phyloP scores from a whole-genome alignment of 768 basidiomycete species.

The Suillus paluster region DNA sequence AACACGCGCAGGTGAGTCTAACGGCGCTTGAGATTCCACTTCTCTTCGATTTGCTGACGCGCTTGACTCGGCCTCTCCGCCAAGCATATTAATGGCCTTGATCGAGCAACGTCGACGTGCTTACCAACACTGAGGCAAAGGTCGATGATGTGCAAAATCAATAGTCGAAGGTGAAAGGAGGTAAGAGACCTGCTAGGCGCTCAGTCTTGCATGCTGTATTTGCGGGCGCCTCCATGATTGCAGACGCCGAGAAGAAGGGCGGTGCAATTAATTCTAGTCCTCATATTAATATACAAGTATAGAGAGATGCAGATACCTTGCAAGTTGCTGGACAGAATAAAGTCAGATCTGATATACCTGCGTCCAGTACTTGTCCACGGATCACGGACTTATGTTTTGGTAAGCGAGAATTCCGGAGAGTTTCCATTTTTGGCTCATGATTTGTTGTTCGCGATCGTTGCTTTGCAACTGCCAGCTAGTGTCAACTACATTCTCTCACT shows the following conservation, averaged over 20 bases:
- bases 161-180: not conserved
- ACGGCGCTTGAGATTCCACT: no score
- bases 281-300: not conserved
- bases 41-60: no score
- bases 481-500: not conserved
- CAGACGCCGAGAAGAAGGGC: slow-evolving; percentile 81
- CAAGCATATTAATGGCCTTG: no score
- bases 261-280: slow-evolving; percentile 36
- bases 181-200: no score
- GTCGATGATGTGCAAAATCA: not conserved
- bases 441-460: not conserved
- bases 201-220: no score
- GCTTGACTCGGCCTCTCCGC: no score
- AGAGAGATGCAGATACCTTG: no score
- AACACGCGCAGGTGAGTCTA: not conserved
- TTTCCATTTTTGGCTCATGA: not conserved
- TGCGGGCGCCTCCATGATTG: slow-evolving; percentile 51
- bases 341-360: no score
- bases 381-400: not conserved
- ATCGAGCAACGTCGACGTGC: no score
- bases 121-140: no score
- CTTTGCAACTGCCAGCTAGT: not conserved
- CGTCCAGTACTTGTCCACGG: no score
- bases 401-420: not conserved
- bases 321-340: no score